Conservation (phyloP, 2,329 filamentous ascomycete species). For the Fusarium sp. region DNA sequence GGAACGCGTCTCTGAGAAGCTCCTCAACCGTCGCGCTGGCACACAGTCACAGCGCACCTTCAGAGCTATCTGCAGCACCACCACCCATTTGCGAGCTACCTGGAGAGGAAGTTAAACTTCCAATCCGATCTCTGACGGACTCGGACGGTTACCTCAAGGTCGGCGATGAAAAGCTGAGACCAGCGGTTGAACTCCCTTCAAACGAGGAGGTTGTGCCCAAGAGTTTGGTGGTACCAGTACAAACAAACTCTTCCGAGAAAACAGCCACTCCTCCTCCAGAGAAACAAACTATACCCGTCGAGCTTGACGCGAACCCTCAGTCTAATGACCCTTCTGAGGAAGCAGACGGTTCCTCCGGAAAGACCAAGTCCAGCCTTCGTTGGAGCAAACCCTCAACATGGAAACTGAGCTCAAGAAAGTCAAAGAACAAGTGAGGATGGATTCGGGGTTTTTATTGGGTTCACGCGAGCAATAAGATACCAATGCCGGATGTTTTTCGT, state of each 20-base stretch:
- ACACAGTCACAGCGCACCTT: background rate
- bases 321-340: conserved; percentile 12
- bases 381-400: conserved; percentile 40
- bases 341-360: conserved; percentile 16
- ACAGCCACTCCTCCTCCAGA: background rate
- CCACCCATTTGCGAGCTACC: conserved; percentile 27
- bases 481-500: background rate
- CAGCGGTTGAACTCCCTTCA: conserved; percentile 29
- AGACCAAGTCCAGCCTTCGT: conserved; percentile 15
- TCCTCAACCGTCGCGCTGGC: conserved; percentile 26
- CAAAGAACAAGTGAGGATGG: conserved; percentile 22
- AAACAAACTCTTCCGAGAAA: background rate
- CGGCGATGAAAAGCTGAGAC: background rate
- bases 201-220: conserved; percentile 1
- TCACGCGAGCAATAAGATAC: background rate
- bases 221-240: background rate
- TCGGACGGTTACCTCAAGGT: background rate
- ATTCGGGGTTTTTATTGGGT: background rate
- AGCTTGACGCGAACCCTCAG: conserved; percentile 22
- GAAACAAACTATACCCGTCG: conserved; percentile 5
- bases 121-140: background rate
- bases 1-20: conserved; percentile 27
- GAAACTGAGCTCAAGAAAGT: conserved; percentile 39
- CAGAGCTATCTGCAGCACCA: conserved; percentile 14
- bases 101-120: background rate